A percentile compares a stretch with the other conserved stretches of the same genome.
Conservation (phyloP, 2,329 filamentous ascomycete genomes). For the Pezicula radicicola region DNA sequence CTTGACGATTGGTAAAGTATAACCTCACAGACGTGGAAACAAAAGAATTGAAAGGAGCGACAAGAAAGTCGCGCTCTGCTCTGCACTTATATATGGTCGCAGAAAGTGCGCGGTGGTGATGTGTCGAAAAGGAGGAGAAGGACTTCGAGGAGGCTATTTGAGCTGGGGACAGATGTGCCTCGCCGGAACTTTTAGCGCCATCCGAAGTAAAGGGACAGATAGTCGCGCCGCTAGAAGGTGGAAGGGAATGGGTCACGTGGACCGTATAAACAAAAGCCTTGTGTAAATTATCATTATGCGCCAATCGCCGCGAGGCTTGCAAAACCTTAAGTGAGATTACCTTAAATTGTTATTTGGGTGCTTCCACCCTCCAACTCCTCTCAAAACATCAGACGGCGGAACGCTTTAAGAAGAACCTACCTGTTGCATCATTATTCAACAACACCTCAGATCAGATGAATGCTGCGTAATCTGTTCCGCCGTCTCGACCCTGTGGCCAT, state of each 20-base stretch:
- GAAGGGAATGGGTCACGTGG: too few species aligned
- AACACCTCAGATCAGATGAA: conserved; percentile 2
- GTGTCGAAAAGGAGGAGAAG: conserved; percentile 19
- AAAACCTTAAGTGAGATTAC: background rate
- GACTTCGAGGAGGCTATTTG: conserved; percentile 16
- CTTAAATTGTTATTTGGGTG: background rate
- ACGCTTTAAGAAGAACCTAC: too few species aligned
- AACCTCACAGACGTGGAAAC: conserved; percentile 33
- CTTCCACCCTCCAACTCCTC: too few species aligned
- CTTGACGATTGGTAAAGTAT: conserved; percentile 32
- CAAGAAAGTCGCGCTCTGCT: conserved; percentile 19
- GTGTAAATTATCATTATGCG: too few species aligned
- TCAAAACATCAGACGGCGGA: too few species aligned
- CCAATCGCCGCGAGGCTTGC: too few species aligned
- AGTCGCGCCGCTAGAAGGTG: too few species aligned
- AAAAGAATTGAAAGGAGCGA: conserved; percentile 27
- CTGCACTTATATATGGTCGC: conserved; percentile 20
- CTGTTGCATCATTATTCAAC: too few species aligned
- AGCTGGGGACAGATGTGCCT: too few species aligned
- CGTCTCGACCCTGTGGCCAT: conserved; percentile 15
- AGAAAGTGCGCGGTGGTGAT: conserved; percentile 23
- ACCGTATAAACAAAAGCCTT: too few species aligned
- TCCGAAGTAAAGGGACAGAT: too few species aligned
- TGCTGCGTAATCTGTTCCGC: conserved; percentile 12
- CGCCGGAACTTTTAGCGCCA: too few species aligned